These are phyloP conservation scores for Tremellales sp. DNA, from an alignment of 1,284 basidiomycete genomes.

Conservation along the genomic window DNA sequence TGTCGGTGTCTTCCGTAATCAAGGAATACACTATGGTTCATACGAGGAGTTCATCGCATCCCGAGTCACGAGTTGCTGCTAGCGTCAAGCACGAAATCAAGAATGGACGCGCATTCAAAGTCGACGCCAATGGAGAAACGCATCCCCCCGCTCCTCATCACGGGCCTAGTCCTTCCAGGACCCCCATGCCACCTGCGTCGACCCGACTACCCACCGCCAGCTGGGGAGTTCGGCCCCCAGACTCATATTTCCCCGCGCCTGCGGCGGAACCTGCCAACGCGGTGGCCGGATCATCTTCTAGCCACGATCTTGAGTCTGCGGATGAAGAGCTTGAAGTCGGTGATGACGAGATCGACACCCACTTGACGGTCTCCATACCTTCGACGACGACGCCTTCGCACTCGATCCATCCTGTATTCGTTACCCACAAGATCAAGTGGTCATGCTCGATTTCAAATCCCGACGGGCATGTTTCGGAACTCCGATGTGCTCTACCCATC, in stretches of 20 bases:
- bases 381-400: slow-evolving; percentile 59
- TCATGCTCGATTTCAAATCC: slow-evolving; percentile 66
- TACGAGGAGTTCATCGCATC: slow-evolving; percentile 58
- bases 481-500: slow-evolving; percentile 84
- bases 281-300: slow-evolving; percentile 9
- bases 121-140: slow-evolving; percentile 9
- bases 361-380: slow-evolving; percentile 50
- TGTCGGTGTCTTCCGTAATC: slow-evolving; percentile 64
- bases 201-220: slow-evolving; percentile 1
- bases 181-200: slow-evolving; percentile 4
- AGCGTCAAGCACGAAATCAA: slow-evolving; percentile 67
- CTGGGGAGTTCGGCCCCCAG: slow-evolving; percentile 9
- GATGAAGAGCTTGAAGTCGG: slow-evolving; percentile 21
- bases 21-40: slow-evolving; percentile 68
- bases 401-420: slow-evolving; percentile 58
- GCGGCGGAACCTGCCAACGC: slow-evolving; percentile 4
- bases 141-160: neutral
- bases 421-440: slow-evolving; percentile 63
- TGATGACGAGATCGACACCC: slow-evolving; percentile 52
- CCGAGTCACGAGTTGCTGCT: slow-evolving; percentile 62
- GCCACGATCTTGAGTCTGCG: slow-evolving; percentile 2
- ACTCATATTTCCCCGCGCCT: slow-evolving; percentile 8
- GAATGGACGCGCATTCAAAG: slow-evolving; percentile 55
- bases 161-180: slow-evolving; percentile 3
- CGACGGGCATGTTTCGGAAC: slow-evolving; percentile 85